Base-by-base conservation (phyloP, 345 rosid genomes). In the Viola odorata region DNA sequence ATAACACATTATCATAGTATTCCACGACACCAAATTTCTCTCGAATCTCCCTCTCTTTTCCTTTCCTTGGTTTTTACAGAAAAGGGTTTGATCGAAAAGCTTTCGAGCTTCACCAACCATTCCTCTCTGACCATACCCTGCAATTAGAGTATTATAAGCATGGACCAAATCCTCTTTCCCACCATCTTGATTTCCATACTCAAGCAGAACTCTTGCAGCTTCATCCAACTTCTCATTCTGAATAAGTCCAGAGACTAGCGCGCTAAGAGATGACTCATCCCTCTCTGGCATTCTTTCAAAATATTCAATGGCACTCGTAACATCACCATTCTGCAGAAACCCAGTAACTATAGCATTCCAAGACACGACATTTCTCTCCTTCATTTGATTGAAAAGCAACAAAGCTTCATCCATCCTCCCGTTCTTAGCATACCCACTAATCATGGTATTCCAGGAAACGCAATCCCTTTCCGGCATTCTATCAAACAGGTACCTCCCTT, bases 81-180 rank as follows among this genome's bases (percentile, higher is more conserved):
- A 47, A 5, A 89, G 87, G 40, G 86, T 78, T 66, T 58, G 72
- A 77, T 82, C 87, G 64, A 84, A 86, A 69, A 81, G 58, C 44
- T 55, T 48, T 23, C 85, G 77, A 71, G 96, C 92, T 67, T 80
- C 83, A 60, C 66, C 81, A 6, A 84, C 77, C 55, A 45, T 64
- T 51, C 86, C 82, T 69, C 75, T 75, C 76, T 77, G 85, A 57
- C 85, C 90, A 70, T 79, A 86, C 38, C 92, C 96, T 3, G 85
- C 87, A 71, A 89, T 84, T 78, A 89, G 74, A 56, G 92, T 89
- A 53, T 89, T 84, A 65, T 84, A 89, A 66, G 91, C 85, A 62
- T 61, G 73, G 36, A 84, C 71, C 65, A 81, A 64, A 69, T 79
- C 81, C 42, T 71, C 81, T 58, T 53, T 66, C 17, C 57, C 63